These are phyloP conservation scores for Capronia americana DNA, from an alignment of 2,329 filamentous ascomycete genomes.

Conservation along the genomic window DNA sequence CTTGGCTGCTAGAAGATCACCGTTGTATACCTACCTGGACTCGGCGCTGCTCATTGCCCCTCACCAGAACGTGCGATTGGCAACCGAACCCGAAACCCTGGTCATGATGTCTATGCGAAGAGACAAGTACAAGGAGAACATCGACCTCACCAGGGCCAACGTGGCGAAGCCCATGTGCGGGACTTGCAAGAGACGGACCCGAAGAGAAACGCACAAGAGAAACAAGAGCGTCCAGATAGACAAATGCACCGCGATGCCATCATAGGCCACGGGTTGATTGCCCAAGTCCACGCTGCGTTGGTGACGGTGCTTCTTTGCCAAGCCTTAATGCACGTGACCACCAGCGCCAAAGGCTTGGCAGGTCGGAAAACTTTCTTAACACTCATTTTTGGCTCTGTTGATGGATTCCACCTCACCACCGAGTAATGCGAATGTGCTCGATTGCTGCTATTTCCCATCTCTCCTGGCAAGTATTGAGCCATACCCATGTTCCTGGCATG, in stretches of 20 bases:
- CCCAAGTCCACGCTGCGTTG: constrained; percentile 39
- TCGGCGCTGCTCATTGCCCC: too few relatives aligned
- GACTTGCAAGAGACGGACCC: constrained; percentile 49
- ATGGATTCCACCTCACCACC: too few relatives aligned
- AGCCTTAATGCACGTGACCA: too few relatives aligned
- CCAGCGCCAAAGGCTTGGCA: too few relatives aligned
- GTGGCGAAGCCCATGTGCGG: constrained; percentile 53
- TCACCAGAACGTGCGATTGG: too few relatives aligned
- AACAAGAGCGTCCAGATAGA: constrained; percentile 50
- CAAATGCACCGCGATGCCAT: constrained; percentile 53
- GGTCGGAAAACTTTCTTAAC: too few relatives aligned
- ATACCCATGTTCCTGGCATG: background rate
- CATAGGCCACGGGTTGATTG: constrained; percentile 46
- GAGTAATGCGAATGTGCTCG: too few relatives aligned
- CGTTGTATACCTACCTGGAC: too few relatives aligned
- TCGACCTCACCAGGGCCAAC: constrained; percentile 60
- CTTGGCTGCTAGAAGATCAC: too few relatives aligned
- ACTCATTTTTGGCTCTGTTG: too few relatives aligned
- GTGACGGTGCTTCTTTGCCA: constrained; percentile 20
- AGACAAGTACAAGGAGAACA: constrained; percentile 48
- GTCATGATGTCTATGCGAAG: constrained; percentile 50
- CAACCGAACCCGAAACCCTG: too few relatives aligned
- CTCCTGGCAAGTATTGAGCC: background rate
- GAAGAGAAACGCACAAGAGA: constrained; percentile 55
- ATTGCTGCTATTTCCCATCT: background rate